Conservation (phyloP, 495 filamentous ascomycete genomes). For the Copromyces sp. region DNA sequence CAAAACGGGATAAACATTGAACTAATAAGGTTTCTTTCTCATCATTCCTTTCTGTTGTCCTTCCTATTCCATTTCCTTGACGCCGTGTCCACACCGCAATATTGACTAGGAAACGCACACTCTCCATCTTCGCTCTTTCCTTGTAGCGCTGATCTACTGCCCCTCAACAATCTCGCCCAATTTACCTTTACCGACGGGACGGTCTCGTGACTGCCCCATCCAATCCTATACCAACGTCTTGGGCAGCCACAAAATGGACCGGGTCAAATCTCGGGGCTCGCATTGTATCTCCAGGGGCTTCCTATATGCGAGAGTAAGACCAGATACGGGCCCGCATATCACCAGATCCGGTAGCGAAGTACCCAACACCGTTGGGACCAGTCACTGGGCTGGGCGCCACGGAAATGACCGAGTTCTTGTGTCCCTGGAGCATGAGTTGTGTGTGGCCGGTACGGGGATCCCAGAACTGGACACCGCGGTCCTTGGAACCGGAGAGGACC, state of each 20-base stretch:
- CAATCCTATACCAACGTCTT: background rate
- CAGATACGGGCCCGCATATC: conserved; percentile 89
- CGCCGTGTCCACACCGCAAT: background rate
- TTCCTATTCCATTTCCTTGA: background rate
- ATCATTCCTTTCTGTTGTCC: background rate
- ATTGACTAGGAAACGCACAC: background rate
- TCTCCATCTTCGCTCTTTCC: background rate
- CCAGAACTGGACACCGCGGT: conserved; percentile 89
- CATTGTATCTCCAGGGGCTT: background rate
- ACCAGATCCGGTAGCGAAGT: conserved; percentile 81
- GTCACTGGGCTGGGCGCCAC: conserved; percentile 81
- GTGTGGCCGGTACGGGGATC: conserved; percentile 77
- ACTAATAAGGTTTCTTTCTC: background rate
- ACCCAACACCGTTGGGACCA: conserved; percentile 56
- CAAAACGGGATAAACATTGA: background rate
- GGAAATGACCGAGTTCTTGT: conserved; percentile 88
- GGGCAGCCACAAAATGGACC: background rate
- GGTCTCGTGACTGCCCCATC: background rate
- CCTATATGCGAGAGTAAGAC: conserved; percentile 45
- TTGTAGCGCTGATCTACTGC: background rate
- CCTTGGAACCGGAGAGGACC: conserved; percentile 88
- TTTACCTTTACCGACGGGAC: background rate
- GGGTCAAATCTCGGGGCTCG: background rate
- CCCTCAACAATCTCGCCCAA: background rate
- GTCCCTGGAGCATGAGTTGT: conserved; percentile 86